Evolutionary conservation across 495 filamentous ascomycete species (phyloP).

Genomic region (Lindgomyces ingoldianus): DNA sequence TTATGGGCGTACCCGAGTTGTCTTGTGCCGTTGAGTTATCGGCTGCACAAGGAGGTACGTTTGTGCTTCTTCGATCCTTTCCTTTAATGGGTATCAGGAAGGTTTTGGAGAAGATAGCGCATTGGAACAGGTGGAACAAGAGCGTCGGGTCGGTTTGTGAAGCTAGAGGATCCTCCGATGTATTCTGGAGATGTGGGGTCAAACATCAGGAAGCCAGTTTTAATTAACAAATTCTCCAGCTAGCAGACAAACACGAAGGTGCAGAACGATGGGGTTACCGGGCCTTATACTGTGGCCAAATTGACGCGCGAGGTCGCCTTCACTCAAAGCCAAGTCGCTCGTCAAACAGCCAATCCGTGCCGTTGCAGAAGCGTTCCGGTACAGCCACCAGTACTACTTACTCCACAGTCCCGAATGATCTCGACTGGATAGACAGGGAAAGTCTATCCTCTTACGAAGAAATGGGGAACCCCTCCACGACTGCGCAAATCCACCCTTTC

Average conservation of each 20-base stretch:
- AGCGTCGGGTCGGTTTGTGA: no score
- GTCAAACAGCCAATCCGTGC: constrained; percentile 49
- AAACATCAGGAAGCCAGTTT: no score
- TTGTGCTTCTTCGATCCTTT: background rate
- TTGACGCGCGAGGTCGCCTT: constrained; percentile 59
- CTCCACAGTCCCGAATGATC: constrained; percentile 70
- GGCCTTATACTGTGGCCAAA: constrained; percentile 70
- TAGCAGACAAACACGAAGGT: constrained; percentile 84
- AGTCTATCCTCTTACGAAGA: constrained; percentile 69
- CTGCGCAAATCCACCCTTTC: constrained; percentile 92
- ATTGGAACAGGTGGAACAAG: no score
- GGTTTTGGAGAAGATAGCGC: background rate
- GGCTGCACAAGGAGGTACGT: constrained; percentile 66
- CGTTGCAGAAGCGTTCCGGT: constrained; percentile 72
- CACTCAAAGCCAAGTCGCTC: constrained; percentile 22
- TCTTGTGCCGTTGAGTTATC: constrained; percentile 85
- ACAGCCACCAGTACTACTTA: constrained; percentile 59
- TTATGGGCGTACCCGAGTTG: constrained; percentile 89
- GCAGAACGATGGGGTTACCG: constrained; percentile 86
- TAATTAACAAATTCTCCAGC: constrained; percentile 23
- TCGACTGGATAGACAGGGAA: constrained; percentile 82
- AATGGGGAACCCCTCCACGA: constrained; percentile 78
- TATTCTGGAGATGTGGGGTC: no score
- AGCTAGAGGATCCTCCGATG: no score
- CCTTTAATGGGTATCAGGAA: no score